Percentiles rank a stretch among this genome's conserved stretches.
These are phyloP conservation scores for Tetrapisispora nanseiensis DNA, from an alignment of 805 yeast genomes.

Conservation along the genomic window DNA sequence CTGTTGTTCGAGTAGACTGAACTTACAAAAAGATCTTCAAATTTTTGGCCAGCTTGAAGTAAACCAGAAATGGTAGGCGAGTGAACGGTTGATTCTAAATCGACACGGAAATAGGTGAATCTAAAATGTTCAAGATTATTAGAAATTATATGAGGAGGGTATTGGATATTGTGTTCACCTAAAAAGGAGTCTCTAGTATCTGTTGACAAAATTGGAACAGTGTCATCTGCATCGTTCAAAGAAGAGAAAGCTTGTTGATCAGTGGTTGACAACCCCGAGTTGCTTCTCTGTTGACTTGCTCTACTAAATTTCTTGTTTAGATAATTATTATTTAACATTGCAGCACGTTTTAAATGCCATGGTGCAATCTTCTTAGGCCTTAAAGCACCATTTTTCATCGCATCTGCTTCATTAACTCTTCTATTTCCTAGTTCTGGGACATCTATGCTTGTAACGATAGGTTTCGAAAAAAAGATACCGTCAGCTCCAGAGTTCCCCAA, in stretches of 20 bases:
- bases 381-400: slow-evolving; percentile 46
- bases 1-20: not conserved
- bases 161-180: slow-evolving; percentile 29
- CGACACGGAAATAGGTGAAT: slow-evolving; percentile 88
- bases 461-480: slow-evolving; percentile 34
- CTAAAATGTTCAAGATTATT: slow-evolving; percentile 51
- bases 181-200: slow-evolving; percentile 20
- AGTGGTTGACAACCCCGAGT: not conserved
- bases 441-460: slow-evolving; percentile 36
- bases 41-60: slow-evolving; percentile 49
- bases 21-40: slow-evolving; percentile 53
- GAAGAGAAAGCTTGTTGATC: not conserved
- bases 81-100: slow-evolving; percentile 79
- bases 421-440: slow-evolving; percentile 34
- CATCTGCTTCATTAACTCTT: slow-evolving; percentile 47
- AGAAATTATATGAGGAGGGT: slow-evolving; percentile 37
- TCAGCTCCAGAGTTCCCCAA: slow-evolving; percentile 5
- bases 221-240: not conserved
- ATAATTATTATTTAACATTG: slow-evolving; percentile 1
- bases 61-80: slow-evolving; percentile 82
- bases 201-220: slow-evolving; percentile 1
- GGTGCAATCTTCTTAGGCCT: slow-evolving; percentile 72
- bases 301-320: not conserved
- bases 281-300: not conserved
- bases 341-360: slow-evolving; percentile 41